Percentiles rank a stretch among this genome's conserved stretches.
Conservation (phyloP, 305 asterid genomes). For the Euphrasia arctica region DNA sequence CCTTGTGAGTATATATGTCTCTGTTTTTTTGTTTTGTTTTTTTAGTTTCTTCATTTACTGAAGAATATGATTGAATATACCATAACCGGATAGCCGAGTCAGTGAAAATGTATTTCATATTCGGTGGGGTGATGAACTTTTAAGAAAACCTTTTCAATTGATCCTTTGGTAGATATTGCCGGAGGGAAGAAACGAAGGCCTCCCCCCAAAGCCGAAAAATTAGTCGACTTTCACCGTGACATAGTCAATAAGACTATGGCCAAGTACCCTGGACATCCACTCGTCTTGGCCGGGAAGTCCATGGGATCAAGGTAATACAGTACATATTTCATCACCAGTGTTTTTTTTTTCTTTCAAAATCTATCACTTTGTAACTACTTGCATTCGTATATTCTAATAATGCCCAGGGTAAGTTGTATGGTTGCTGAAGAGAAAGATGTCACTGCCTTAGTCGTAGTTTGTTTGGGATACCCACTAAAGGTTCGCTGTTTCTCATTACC, state of each 20-base stretch:
- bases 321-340: background rate
- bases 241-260: conserved; percentile 45
- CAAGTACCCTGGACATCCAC: conserved; percentile 74
- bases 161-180: conserved; percentile 51
- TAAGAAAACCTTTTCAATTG: conserved; percentile 8
- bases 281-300: conserved; percentile 82
- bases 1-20: conserved; percentile 57
- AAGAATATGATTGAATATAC: too few species aligned
- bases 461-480: conserved; percentile 90
- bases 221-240: conserved; percentile 69
- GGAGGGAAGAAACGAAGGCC: conserved; percentile 57
- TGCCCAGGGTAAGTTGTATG: conserved; percentile 81
- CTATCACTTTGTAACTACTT: background rate
- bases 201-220: conserved; percentile 82
- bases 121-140: too few species aligned
- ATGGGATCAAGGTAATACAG: conserved; percentile 75
- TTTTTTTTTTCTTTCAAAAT: conserved; percentile 10
- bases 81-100: too few species aligned
- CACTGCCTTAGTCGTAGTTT: conserved; percentile 55
- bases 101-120: too few species aligned
- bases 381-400: background rate
- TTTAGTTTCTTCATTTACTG: too few species aligned
- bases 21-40: too few species aligned
- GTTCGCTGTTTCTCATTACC: conserved; percentile 30
- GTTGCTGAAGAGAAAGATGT: conserved; percentile 54